These are phyloP conservation scores for Blastocystis sp. DNA, from an alignment of 352 stramenopile species.

Conservation along the genomic window DNA sequence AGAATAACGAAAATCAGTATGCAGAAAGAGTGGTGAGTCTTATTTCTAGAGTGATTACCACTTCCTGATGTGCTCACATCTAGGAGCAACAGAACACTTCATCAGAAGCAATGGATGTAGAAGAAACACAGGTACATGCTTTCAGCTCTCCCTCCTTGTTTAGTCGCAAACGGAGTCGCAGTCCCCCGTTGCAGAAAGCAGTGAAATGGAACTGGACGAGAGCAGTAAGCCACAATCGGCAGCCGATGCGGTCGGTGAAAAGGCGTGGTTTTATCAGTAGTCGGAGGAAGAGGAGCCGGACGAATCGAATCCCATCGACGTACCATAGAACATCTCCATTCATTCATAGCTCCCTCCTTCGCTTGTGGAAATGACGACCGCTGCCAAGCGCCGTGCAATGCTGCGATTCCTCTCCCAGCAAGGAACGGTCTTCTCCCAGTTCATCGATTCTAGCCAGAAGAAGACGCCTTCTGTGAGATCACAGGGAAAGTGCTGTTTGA, in stretches of 20 bases:
- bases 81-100: background rate
- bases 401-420: slow-evolving; percentile 1
- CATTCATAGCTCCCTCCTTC: background rate
- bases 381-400: background rate
- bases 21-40: background rate
- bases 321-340: background rate
- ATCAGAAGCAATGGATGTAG: background rate
- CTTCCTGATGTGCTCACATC: background rate
- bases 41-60: background rate
- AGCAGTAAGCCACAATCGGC: no score
- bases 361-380: background rate
- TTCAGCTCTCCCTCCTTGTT: no score
- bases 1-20: background rate
- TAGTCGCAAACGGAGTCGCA: no score
- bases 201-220: no score
- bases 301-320: background rate
- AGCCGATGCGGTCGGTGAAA: background rate
- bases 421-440: background rate
- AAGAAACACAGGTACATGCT: background rate
- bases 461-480: background rate
- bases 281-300: background rate
- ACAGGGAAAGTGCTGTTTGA: background rate
- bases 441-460: background rate
- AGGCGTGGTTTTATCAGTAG: background rate
- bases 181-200: no score